Evolutionary conservation across 139 green algal species (phyloP).

Genomic region (Desmodesmus armatus): DNA sequence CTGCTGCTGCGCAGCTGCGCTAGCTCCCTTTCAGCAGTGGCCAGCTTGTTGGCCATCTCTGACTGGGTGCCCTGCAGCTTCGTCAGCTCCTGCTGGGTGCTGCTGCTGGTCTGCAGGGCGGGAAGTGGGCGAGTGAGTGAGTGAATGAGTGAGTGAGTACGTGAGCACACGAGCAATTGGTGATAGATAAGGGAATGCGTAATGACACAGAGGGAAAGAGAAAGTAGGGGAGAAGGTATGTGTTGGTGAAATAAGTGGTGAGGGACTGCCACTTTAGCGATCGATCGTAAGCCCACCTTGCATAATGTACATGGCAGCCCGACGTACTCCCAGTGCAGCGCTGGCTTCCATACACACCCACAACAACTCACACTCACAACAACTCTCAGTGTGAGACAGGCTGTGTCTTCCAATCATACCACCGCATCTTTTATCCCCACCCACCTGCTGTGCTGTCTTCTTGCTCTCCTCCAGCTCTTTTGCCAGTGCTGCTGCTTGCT

Average conservation of each 20-base stretch:
- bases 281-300: too few relatives aligned
- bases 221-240: too few relatives aligned
- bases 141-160: too few relatives aligned
- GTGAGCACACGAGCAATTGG: neutral
- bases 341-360: too few relatives aligned
- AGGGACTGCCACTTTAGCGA: too few relatives aligned
- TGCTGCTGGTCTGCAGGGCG: conserved; percentile 22
- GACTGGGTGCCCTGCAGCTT: conserved; percentile 19
- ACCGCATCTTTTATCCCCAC: neutral
- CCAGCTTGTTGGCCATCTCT: conserved; percentile 5
- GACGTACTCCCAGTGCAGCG: too few relatives aligned
- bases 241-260: too few relatives aligned
- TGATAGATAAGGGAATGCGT: neutral
- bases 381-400: too few relatives aligned
- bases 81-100: conserved; percentile 9
- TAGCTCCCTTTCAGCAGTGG: conserved; percentile 25
- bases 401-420: neutral
- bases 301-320: too few relatives aligned
- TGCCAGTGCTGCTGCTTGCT: neutral
- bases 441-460: neutral
- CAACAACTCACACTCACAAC: neutral
- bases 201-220: neutral
- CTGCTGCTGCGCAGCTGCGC: neutral
- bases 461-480: conserved; percentile 28
- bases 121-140: too few relatives aligned